These are phyloP conservation scores for Monosiga brevicollis DNA, from an alignment of 78 protist genomes.

Conservation along the genomic window DNA sequence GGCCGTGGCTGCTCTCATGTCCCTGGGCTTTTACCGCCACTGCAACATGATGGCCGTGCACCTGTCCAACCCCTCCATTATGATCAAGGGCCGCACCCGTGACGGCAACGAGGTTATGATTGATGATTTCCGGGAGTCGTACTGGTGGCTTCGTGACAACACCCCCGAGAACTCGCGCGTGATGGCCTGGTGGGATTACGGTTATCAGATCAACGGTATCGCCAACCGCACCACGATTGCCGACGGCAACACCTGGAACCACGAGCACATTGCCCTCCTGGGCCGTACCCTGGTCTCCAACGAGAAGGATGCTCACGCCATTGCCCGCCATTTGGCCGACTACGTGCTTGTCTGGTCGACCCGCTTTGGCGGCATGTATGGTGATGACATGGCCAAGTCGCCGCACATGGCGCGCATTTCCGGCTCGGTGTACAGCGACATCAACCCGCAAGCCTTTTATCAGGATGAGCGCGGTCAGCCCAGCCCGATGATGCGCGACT, in stretches of 20 bases:
- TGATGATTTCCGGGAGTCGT: slow-evolving; percentile 99
- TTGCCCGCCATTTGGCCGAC: slow-evolving; percentile 81
- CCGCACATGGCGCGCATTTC: slow-evolving; percentile 95
- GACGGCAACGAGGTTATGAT: slow-evolving; percentile 76
- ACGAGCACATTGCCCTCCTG: slow-evolving; percentile 93
- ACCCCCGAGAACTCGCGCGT: slow-evolving; percentile 77
- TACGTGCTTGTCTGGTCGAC: slow-evolving; percentile 93
- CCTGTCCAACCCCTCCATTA: slow-evolving; percentile 96
- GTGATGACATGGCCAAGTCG: slow-evolving; percentile 97
- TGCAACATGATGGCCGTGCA: too few relatives aligned
- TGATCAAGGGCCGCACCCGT: slow-evolving; percentile 59
- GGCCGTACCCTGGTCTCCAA: slow-evolving; percentile 81
- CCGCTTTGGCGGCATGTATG: slow-evolving; percentile 95
- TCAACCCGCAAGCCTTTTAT: slow-evolving; percentile 13
- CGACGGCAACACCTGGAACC: slow-evolving; percentile 99
- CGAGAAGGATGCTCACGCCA: slow-evolving; percentile 71
- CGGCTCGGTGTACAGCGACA: slow-evolving; percentile 17
- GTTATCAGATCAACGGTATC: slow-evolving; percentile 96
- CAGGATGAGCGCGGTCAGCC: too few relatives aligned
- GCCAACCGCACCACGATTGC: slow-evolving; percentile 87
- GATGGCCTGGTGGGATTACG: slow-evolving; percentile 99
- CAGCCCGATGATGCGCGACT: slow-evolving; percentile 67
- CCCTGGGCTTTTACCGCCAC: too few relatives aligned
- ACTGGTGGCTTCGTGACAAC: slow-evolving; percentile 92
- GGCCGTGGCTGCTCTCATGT: too few relatives aligned